Evolutionary conservation across 2,329 filamentous ascomycete species (phyloP), one percentile per base, ranked within the genome.

Genomic region (Metarhizium guizhouense): DNA sequence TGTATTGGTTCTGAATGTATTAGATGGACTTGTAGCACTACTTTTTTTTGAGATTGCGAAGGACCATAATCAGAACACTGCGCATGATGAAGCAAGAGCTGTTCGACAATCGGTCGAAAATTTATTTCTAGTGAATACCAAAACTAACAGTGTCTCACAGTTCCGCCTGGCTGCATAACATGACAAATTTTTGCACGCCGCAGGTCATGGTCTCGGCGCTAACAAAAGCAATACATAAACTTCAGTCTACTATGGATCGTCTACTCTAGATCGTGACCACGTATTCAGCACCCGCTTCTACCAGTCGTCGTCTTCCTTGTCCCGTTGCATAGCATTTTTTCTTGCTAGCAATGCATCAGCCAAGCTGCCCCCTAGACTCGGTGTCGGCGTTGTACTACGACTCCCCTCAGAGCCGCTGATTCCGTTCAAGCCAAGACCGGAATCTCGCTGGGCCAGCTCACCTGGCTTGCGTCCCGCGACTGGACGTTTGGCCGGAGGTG

Each of bases 401-500:
- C 86, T 89, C 53, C 80, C 79, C 52, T 76, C 82, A 54, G 67
- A 80, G 61, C 73, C 82, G 71, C 74, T 84, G 60, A 72, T 71
- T 16, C 75, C 78, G 59, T 83, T 82, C 55, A 85, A 69, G 61
- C 82, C 84, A 76, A 85, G 82, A 53, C 79, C 82, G 25, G 81
- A 85, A 67, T 96, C 92, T 53, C 93, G 82, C 38, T 87, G 83
- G 55, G 84, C 83, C 51, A 82, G 76, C 16, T 84, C 79, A 0
- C 80, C 83, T 1, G 89, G 85, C 71, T 94, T 95, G 58, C 85
- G 84, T 29, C 81, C 79, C 40, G 81, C 80, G 25, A 79, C 84
- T 1, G 92, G 92, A 25, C 93, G 81, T 74, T 95, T 96, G 13
- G 83, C 84, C 2, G 90, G 92, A 25, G 87, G 90, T 29, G 85